Evolutionary conservation across 495 filamentous ascomycete species (phyloP), one percentile per base, ranked within the genome.

Genomic region (Podospora pseudopauciseta): DNA sequence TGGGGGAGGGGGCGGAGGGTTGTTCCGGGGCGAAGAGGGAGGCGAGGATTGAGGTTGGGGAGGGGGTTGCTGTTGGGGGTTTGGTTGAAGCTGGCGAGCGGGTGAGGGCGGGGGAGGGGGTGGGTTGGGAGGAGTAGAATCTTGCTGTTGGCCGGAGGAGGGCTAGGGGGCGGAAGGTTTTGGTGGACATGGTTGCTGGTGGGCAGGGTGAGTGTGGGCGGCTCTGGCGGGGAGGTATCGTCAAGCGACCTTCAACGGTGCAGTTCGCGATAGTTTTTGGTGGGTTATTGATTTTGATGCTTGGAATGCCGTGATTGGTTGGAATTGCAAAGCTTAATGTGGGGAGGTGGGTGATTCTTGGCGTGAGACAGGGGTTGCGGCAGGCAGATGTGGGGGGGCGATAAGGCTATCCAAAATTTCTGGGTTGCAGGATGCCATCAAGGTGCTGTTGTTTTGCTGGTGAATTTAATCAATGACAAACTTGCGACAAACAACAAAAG

Each of bases 301-400:
- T 23, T 23, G 23, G 23, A 32, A 44, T 18, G 23, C 1, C 18
- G 7, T 9, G 56, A 70, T 70, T 71, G 69, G 64, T 49, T 63
- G 11, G 61, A 63, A n/a, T 1, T 58, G 0, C 0, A 58, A 58
- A 23, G 54, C 15, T 18, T 5, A 27, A 20, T 19, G 18, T 18
- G 57, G n/a, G 11, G 16, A 49, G 28, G 61, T 65, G 64, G 61
- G 34, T 20, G 4, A 6, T 39, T 57, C 57, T 61, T 56, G 63
- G 27, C 23, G n/a, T 49, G 23, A 5, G 19, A 53, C 67, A 58
- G 65, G 68, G 63, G 65, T 67, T 53, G 64, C 56, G 66, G 67
- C 66, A 67, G 66, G 71, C 64, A 60, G 54, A 30, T 58, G 68
- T 74, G 72, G 71, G 70, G 72, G 71, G 70, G 72, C 66, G n/a